phyloP scores from a whole-genome alignment of 1,139 yeast species.

The Wickerhamomyces sp. region DNA sequence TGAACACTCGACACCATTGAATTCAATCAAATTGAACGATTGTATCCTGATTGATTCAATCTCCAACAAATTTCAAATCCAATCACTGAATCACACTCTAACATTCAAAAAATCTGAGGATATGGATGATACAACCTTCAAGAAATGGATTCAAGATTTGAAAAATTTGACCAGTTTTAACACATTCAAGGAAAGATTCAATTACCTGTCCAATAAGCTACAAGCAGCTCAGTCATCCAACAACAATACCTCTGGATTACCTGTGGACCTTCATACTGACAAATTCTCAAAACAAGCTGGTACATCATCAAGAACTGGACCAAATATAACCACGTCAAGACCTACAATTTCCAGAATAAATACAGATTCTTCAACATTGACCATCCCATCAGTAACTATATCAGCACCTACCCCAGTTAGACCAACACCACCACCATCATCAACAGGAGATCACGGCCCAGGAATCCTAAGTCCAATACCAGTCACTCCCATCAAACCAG shows the following conservation, averaged over 20 bases:
- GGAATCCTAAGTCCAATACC: background rate
- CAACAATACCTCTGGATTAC: too few species aligned
- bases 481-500: constrained; percentile 13
- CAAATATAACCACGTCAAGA: constrained; percentile 12
- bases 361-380: too few species aligned
- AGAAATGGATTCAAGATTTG: constrained; percentile 42
- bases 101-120: constrained; percentile 27
- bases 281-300: too few species aligned
- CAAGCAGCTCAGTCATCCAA: background rate
- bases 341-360: background rate
- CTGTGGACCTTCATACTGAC: too few species aligned
- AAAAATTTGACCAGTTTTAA: constrained; percentile 34
- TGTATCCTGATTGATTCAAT: constrained; percentile 31
- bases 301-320: too few species aligned
- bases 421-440: constrained; percentile 3
- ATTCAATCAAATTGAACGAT: constrained; percentile 37
- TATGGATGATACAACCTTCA: constrained; percentile 31
- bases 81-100: constrained; percentile 13
- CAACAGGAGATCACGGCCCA: constrained; percentile 4
- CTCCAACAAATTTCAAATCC: constrained; percentile 28
- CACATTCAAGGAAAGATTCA: constrained; percentile 29
- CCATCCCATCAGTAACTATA: too few species aligned
- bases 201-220: constrained; percentile 26
- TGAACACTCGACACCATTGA: constrained; percentile 40
- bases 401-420: background rate